Conservation (phyloP, 2,329 filamentous ascomycete genomes). For the Alternaria burnsii region DNA sequence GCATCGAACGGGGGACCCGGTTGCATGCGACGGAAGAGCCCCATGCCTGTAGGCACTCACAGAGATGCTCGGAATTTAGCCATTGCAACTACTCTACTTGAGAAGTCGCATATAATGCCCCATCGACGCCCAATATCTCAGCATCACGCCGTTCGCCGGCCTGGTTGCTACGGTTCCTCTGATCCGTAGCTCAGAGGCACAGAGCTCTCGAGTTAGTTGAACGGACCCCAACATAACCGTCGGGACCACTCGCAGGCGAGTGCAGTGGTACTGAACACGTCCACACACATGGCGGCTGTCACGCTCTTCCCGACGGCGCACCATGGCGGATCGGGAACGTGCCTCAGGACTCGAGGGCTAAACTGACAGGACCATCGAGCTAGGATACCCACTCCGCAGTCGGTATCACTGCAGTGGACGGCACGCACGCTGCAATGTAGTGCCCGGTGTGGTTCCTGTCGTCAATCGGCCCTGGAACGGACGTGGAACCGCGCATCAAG, state of each 20-base stretch:
- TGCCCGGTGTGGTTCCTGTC: constrained; percentile 3
- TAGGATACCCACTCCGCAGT: constrained; percentile 32
- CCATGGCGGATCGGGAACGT: constrained; percentile 22
- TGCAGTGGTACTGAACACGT: constrained; percentile 38
- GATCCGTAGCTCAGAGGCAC: constrained; percentile 30
- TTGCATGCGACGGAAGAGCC: constrained; percentile 37
- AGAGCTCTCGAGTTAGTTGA: constrained; percentile 10
- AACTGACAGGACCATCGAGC: constrained; percentile 31
- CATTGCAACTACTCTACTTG: constrained; percentile 45
- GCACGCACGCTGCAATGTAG: constrained; percentile 7
- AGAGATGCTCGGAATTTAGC: constrained; percentile 43
- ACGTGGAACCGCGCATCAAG: constrained; percentile 6
- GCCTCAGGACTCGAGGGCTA: constrained; percentile 33
- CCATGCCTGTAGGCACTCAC: constrained; percentile 37
- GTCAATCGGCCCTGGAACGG: constrained; percentile 11
- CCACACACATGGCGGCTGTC: constrained; percentile 45
- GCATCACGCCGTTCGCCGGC: constrained; percentile 23
- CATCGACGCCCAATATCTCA: constrained; percentile 42
- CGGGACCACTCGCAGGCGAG: constrained; percentile 20
- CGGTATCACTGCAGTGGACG: constrained; percentile 39
- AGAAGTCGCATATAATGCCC: constrained; percentile 41
- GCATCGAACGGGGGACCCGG: constrained; percentile 38
- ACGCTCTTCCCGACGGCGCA: constrained; percentile 21
- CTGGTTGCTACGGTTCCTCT: constrained; percentile 36
- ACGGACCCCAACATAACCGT: constrained; percentile 13